Percentiles rank a stretch among this genome's conserved stretches.
phyloP scores from a whole-genome alignment of 1,139 yeast genomes.

The Saccharomyces pastorianus region DNA sequence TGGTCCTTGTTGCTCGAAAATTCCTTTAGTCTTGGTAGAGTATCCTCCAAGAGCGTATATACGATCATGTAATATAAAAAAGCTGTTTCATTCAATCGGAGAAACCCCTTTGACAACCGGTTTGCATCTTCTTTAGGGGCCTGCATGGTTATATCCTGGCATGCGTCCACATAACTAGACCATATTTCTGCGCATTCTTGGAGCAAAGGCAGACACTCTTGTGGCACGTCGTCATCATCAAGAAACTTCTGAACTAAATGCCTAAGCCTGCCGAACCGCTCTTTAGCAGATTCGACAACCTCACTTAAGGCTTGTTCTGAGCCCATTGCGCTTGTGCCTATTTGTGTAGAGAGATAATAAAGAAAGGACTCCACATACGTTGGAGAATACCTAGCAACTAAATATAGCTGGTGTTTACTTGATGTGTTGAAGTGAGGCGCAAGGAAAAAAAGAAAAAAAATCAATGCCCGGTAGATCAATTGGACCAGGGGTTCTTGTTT shows the following conservation, averaged over 20 bases:
- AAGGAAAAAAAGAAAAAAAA: background rate
- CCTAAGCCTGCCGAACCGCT: background rate
- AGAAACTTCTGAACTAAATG: background rate
- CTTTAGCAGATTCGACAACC: background rate
- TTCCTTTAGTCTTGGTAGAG: conserved; percentile 12
- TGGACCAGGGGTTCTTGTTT: background rate
- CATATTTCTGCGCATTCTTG: conserved; percentile 21
- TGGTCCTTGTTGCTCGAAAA: background rate
- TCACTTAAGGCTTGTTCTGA: background rate
- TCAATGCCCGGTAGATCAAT: background rate
- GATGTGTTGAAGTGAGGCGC: background rate
- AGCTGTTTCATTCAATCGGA: conserved; percentile 22
- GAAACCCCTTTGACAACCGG: conserved; percentile 6
- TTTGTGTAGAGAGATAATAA: background rate
- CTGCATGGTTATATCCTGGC: conserved; percentile 12
- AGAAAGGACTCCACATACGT: background rate
- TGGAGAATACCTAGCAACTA: background rate
- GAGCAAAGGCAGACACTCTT: background rate
- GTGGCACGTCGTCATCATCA: background rate
- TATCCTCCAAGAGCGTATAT: conserved; percentile 14
- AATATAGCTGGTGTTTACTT: background rate
- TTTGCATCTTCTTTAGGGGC: conserved; percentile 2
- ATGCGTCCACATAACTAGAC: conserved; percentile 19
- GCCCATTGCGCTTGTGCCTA: background rate
- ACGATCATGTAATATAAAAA: conserved; percentile 28